These are phyloP conservation scores for Hortiboletus flavorubellus DNA, from an alignment of 768 basidiomycete species.

Conservation along the genomic window DNA sequence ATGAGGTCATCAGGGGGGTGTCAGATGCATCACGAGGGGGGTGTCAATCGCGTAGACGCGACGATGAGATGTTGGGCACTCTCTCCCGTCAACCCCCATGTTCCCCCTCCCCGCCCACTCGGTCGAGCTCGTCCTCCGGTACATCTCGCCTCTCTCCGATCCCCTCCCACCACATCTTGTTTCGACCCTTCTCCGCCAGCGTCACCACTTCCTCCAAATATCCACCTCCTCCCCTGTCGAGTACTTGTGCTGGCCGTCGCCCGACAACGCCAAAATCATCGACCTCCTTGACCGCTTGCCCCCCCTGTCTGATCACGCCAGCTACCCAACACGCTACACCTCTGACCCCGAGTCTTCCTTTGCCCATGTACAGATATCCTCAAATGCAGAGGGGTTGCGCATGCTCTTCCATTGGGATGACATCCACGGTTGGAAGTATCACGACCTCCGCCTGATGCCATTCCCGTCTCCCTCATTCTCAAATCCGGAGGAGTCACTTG, in stretches of 20 bases:
- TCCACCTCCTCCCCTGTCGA: conserved; percentile 44
- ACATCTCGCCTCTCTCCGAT: conserved; percentile 50
- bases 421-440: conserved; percentile 59
- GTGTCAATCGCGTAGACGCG: conserved; percentile 3
- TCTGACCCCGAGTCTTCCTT: conserved; percentile 50
- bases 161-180: conserved; percentile 59
- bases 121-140: conserved; percentile 50
- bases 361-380: conserved; percentile 54
- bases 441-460: conserved; percentile 66
- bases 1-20: conserved; percentile 8
- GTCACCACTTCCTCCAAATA: conserved; percentile 63
- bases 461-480: conserved; percentile 48
- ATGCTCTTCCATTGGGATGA: conserved; percentile 70
- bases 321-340: conserved; percentile 36
- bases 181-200: conserved; percentile 55
- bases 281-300: conserved; percentile 43
- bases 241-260: conserved; percentile 69
- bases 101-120: conserved; percentile 33
- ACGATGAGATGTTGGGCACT: neutral
- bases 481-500: conserved; percentile 26
- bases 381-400: conserved; percentile 40
- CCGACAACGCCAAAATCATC: conserved; percentile 33
- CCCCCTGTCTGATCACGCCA: conserved; percentile 25
- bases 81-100: conserved; percentile 26
- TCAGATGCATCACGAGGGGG: conserved; percentile 5